phyloP scores from a whole-genome alignment of 495 filamentous ascomycete genomes.

The Xylaria castorea region DNA sequence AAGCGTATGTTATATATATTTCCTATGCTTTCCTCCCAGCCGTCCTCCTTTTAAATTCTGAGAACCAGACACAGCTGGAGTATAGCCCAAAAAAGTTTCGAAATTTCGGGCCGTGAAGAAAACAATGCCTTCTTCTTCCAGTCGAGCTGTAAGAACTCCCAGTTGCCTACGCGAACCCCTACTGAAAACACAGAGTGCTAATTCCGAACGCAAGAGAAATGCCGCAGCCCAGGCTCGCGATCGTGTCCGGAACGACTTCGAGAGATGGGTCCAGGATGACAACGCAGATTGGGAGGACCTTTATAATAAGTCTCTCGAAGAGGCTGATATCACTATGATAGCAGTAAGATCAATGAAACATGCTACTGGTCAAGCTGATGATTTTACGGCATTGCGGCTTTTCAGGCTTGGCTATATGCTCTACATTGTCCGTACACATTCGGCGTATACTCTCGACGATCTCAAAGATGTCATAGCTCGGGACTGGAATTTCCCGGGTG shows the following conservation, averaged over 20 bases:
- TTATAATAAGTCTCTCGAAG: background rate
- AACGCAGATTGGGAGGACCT: background rate
- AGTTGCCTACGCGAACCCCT: background rate
- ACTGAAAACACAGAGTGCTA: background rate
- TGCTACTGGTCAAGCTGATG: background rate
- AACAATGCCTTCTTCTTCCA: background rate
- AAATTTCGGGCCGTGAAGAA: background rate
- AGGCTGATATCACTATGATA: background rate
- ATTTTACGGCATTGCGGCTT: background rate
- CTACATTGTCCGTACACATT: background rate
- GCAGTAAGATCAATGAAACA: background rate
- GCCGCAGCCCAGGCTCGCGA: background rate
- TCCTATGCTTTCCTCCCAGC: background rate
- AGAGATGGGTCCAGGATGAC: background rate
- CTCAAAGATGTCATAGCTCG: background rate
- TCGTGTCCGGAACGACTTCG: background rate
- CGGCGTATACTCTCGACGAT: background rate
- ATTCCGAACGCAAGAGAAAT: background rate
- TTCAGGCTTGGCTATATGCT: conserved; percentile 22
- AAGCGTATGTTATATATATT: background rate
- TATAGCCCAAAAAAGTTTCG: background rate
- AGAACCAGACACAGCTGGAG: background rate
- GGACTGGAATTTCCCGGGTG: background rate
- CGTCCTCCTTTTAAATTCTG: background rate
- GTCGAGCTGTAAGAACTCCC: background rate